Evolutionary conservation across 192 early-diverging fungal species (phyloP).

Genomic region (Entomortierella parvispora): DNA sequence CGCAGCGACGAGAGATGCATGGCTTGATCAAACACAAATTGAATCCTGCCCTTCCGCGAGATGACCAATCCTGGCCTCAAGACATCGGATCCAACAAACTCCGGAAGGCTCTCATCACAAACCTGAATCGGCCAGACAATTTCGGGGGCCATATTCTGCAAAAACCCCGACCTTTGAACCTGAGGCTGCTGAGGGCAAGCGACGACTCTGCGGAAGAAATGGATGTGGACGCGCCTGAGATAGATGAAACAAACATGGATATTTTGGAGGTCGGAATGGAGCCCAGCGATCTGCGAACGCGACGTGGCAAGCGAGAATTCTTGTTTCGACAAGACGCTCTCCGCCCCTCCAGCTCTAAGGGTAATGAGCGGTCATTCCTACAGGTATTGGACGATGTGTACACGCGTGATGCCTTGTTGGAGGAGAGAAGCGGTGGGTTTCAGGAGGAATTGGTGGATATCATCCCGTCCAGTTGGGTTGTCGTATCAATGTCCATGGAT

Average conservation of each 20-base stretch:
- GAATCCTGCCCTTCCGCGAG: conserved; percentile 8
- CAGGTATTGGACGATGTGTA: conserved; percentile 42
- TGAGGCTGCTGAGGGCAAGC: background rate
- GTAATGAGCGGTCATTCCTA: conserved; percentile 39
- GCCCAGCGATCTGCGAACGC: background rate
- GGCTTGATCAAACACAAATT: conserved; percentile 59
- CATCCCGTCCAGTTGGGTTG: conserved; percentile 77
- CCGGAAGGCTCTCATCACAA: background rate
- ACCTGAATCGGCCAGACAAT: background rate
- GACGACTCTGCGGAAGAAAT: conserved; percentile 2
- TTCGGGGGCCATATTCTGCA: background rate
- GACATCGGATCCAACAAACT: conserved; percentile 32
- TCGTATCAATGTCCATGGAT: conserved; percentile 85
- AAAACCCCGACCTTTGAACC: background rate
- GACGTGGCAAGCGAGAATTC: conserved; percentile 16
- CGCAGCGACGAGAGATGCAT: conserved; percentile 70
- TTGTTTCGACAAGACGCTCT: conserved; percentile 11
- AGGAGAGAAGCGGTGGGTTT: conserved; percentile 48
- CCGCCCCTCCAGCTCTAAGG: conserved; percentile 21
- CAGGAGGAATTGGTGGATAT: conserved; percentile 61
- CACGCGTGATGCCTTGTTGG: conserved; percentile 45
- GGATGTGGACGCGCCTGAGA: background rate
- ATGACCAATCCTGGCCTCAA: conserved; percentile 49
- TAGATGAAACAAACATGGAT: conserved; percentile 4
- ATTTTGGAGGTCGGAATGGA: background rate